A percentile compares a stretch with the other conserved stretches of the same genome.
Evolutionary conservation across 768 basidiomycete genomes (phyloP).

Genomic region (Fomitopsis serialis): DNA sequence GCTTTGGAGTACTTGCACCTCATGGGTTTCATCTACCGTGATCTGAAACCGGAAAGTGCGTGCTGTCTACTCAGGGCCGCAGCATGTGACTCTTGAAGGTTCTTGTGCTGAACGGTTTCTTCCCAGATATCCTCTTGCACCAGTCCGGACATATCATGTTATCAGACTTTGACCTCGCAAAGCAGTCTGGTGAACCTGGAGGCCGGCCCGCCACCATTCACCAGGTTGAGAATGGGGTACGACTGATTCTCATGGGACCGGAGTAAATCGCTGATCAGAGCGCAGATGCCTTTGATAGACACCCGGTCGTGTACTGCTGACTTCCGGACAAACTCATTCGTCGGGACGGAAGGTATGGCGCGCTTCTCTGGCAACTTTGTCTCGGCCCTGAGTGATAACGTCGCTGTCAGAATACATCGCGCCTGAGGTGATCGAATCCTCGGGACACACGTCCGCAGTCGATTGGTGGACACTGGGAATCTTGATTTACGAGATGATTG

Average conservation of each 20-base stretch:
- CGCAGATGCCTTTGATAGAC: slow-evolving; percentile 86
- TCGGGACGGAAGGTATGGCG: slow-evolving; percentile 90
- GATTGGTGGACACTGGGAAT: slow-evolving; percentile 99
- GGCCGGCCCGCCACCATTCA: slow-evolving; percentile 86
- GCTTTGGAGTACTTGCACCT: slow-evolving; percentile 98
- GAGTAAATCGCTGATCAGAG: slow-evolving; percentile 10
- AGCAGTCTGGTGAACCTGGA: slow-evolving; percentile 84
- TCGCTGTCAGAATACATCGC: slow-evolving; percentile 87
- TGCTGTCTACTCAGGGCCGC: slow-evolving; percentile 12
- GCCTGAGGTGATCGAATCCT: slow-evolving; percentile 94
- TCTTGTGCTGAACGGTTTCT: slow-evolving; percentile 8
- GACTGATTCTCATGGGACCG: slow-evolving; percentile 24
- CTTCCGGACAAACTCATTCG: slow-evolving; percentile 98
- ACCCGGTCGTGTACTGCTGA: slow-evolving; percentile 96
- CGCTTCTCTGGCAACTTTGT: neutral
- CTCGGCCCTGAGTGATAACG: slow-evolving; percentile 14
- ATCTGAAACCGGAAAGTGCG: slow-evolving; percentile 99
- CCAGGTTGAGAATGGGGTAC: slow-evolving; percentile 83
- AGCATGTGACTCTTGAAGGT: neutral
- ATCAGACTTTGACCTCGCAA: slow-evolving; percentile 98
- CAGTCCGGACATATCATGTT: slow-evolving; percentile 99
- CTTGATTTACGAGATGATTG: slow-evolving; percentile 98
- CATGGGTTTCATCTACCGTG: slow-evolving; percentile 99
- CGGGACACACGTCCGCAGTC: slow-evolving; percentile 96
- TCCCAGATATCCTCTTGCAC: slow-evolving; percentile 89